phyloP scores from a whole-genome alignment of 2,329 filamentous ascomycete species.

The Endothia cerciana region DNA sequence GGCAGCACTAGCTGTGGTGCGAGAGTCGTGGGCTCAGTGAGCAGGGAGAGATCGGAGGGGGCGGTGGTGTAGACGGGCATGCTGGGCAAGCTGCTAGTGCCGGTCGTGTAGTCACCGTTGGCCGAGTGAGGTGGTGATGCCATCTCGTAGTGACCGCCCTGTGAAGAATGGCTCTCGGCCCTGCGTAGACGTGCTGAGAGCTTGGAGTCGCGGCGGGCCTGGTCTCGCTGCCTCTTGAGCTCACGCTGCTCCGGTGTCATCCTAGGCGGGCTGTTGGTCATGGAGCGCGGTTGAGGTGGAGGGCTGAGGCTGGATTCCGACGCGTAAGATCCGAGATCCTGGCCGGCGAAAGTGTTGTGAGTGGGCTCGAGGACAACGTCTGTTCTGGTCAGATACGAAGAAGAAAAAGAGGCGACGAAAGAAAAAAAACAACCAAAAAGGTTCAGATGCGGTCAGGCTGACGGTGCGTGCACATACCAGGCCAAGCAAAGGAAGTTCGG shows the following conservation, averaged over 20 bases:
- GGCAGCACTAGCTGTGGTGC: slow-evolving; percentile 50
- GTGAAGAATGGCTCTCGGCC: slow-evolving; percentile 45
- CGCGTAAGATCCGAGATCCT: slow-evolving; percentile 52
- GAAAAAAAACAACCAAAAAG: background rate
- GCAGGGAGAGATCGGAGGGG: slow-evolving; percentile 53
- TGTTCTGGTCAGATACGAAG: slow-evolving; percentile 21
- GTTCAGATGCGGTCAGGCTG: background rate
- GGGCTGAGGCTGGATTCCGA: slow-evolving; percentile 58
- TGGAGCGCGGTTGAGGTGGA: slow-evolving; percentile 53
- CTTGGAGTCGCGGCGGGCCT: slow-evolving; percentile 62
- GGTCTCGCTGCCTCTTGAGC: slow-evolving; percentile 64
- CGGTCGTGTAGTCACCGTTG: slow-evolving; percentile 31
- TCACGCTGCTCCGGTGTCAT: slow-evolving; percentile 65
- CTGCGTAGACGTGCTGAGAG: slow-evolving; percentile 54
- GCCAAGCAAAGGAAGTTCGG: slow-evolving; percentile 56
- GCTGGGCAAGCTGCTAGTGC: slow-evolving; percentile 47
- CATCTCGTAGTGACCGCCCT: slow-evolving; percentile 34
- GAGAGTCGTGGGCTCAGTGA: slow-evolving; percentile 52
- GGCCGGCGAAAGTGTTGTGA: slow-evolving; percentile 44
- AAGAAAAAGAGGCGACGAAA: too few species aligned
- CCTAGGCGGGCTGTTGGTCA: slow-evolving; percentile 62
- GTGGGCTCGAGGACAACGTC: slow-evolving; percentile 38
- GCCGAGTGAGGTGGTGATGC: slow-evolving; percentile 47
- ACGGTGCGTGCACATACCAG: slow-evolving; percentile 41
- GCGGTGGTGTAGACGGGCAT: slow-evolving; percentile 59